Evolutionary conservation across 1,284 basidiomycete genomes (phyloP), one percentile per base, ranked within the genome.

Genomic region (Fomitopsis palustris): DNA sequence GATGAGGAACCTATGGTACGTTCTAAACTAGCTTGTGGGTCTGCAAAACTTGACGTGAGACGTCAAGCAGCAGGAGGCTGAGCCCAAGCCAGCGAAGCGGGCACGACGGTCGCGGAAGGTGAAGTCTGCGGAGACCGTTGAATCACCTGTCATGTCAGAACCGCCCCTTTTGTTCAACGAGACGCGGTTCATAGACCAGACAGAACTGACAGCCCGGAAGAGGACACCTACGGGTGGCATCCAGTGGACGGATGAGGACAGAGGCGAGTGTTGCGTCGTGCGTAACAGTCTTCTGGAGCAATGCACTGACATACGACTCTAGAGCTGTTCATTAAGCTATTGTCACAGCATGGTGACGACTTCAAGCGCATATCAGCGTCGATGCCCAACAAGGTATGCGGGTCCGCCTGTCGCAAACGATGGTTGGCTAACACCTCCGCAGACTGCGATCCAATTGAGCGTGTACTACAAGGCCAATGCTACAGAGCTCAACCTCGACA

Each of bases 391-490:
- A 95, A 95, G 78, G 84, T 84, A 61, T 56, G 68, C 58, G 17
- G 16, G 25, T 21, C 31, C 19, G 19, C 14, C 58, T 52, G n/a
- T 31, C 31, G 35, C n/a, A 12, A 35, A 45, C 19, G 43, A 57
- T 19, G 31, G 19, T 43, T 47, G 56, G 47, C 55, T 33, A 55
- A 62, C 41, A 62, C 17, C 12, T 16, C n/a, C 54, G 31, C 57
- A 87, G 85, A 92, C 90, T 9, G 84, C 85, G 3, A 79, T 86
- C 8, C 92, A 95, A 78, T 89, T 92, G 53, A 80, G 79, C 61
- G 87, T 88, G 68, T 93, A 81, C 70, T 88, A 86, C 67, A 80
- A 78, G 61, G 72, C 73, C 53, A 80, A 87, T 62, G 64, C 70
- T 29, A 74, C 72, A 42, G 78, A 78, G 55, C 72, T 85, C 60